These are phyloP conservation scores for Mucor mucedo DNA, from an alignment of 371 early-diverging fungal species.

Conservation along the genomic window DNA sequence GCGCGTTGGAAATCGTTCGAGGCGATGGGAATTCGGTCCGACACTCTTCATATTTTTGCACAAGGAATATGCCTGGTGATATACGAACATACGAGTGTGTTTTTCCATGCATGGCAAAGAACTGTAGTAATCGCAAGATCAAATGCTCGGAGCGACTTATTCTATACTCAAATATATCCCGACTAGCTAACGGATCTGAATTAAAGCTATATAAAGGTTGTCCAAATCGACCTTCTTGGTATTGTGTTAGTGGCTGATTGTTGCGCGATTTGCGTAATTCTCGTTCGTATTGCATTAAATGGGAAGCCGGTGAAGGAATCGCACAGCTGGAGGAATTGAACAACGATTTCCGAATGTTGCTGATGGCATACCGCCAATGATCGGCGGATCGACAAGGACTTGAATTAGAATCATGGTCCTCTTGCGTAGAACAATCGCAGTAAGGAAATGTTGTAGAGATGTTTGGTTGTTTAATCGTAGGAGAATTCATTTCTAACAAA, in stretches of 20 bases:
- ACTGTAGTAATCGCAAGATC: constrained; percentile 28
- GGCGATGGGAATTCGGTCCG: constrained; percentile 3
- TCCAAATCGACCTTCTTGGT: not conserved
- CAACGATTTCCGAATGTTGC: constrained; percentile 11
- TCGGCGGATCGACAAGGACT: constrained; percentile 17
- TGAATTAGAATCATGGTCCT: constrained; percentile 2
- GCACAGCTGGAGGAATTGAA: not conserved
- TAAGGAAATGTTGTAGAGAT: not conserved
- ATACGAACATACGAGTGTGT: constrained; percentile 27
- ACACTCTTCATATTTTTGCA: constrained; percentile 29
- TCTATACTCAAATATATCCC: constrained; percentile 26
- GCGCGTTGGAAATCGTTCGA: not conserved
- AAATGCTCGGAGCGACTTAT: constrained; percentile 40
- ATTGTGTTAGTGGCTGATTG: too few relatives aligned
- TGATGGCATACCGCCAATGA: constrained; percentile 23
- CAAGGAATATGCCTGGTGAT: constrained; percentile 37
- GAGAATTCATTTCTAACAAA: not conserved
- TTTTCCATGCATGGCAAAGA: constrained; percentile 2
- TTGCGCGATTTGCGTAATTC: not conserved
- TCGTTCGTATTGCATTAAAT: constrained; percentile 2
- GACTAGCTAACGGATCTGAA: constrained; percentile 4
- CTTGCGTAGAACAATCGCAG: constrained; percentile 9
- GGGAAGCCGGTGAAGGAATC: constrained; percentile 8
- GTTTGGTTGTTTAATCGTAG: not conserved
- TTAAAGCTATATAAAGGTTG: constrained; percentile 11